Evolutionary conservation across 2,329 filamentous ascomycete genomes (phyloP), one percentile per base, ranked within the genome.

Genomic region (Diaporthe sp.): DNA sequence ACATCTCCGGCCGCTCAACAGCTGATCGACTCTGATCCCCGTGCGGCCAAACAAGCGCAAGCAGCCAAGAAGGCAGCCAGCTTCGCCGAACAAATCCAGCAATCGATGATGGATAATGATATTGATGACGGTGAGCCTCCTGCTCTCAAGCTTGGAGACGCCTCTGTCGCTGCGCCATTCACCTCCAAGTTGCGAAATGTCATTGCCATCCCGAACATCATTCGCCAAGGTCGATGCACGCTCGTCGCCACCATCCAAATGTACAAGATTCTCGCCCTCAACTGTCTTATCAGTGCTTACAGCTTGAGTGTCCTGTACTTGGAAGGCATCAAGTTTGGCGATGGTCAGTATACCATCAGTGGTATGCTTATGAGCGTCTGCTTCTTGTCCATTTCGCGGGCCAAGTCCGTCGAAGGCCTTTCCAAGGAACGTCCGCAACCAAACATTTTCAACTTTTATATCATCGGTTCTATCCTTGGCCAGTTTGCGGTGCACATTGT

Each of bases 291-390:
- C 83, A 98, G 95, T 80, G 97, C 97, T 51, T 99, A 99, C 91
- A 98, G 95, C 85, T 86, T 99, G 82, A 97, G 94, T 84, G 97
- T 99, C 25, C 89, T 99, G 75, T 99, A 99, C 82, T 91, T 99
- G 1, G 96, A 98, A 81, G 97, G 97, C 78, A 99, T 99, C 89
- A 99, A 99, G 87, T 99, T 99, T 83, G 96, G 97, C 74, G 97
- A 99, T 83, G 95, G 96, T 5, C 97, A 99, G 86, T 97, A 98
- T 79, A 99, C 97, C 22, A 98, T 99, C 81, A 98, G 95, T 80
- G 97, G 97, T 80, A 98, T 99, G 94, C 93, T 99, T 84, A 98
- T 99, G 97, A 98, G 96, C 81, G 97, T 99, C 70, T 99, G 97
- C 87, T 99, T 99, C 90, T 87, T 99, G 81, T 98, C 96, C 77